Conservation (phyloP, 352 stramenopile species). For the Globisporangium heterothallicum region DNA sequence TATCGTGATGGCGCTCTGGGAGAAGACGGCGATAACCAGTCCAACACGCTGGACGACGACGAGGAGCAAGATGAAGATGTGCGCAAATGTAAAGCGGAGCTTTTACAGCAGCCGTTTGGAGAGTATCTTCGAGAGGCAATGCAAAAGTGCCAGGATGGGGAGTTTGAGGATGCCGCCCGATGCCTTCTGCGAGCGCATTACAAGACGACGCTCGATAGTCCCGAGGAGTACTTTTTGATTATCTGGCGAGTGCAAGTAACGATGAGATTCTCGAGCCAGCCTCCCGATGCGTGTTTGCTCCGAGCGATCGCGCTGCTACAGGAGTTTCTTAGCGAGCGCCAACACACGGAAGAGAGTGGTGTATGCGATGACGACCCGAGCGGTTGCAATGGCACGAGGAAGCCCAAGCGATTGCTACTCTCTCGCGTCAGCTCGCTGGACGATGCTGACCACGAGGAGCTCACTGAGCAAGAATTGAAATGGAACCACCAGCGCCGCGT, state of each 20-base stretch:
- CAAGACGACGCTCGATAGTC: slow-evolving; percentile 40
- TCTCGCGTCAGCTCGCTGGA: background rate
- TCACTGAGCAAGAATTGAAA: slow-evolving; percentile 3
- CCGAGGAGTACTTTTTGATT: slow-evolving; percentile 43
- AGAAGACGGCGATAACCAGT: slow-evolving; percentile 9
- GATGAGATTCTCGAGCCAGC: slow-evolving; percentile 4
- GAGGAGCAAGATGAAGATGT: background rate
- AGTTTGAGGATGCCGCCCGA: slow-evolving; percentile 19
- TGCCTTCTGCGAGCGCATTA: slow-evolving; percentile 45
- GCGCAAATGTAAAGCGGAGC: background rate
- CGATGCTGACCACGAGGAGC: slow-evolving; percentile 19
- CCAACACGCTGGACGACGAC: slow-evolving; percentile 8
- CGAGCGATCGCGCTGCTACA: slow-evolving; percentile 25
- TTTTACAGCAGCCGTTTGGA: slow-evolving; percentile 11
- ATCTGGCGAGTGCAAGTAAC: slow-evolving; percentile 39
- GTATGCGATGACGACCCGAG: slow-evolving; percentile 4
- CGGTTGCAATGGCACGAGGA: background rate
- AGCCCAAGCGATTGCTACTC: background rate
- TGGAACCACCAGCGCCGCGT: slow-evolving; percentile 27
- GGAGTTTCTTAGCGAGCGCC: slow-evolving; percentile 32
- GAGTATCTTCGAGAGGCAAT: slow-evolving; percentile 21
- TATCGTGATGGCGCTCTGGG: too few species aligned
- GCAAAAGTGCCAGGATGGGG: background rate
- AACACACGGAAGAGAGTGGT: slow-evolving; percentile 18
- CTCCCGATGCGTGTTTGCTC: background rate